These are phyloP conservation scores for Botrytis porri DNA, from an alignment of 2,329 filamentous ascomycete genomes.

Conservation along the genomic window DNA sequence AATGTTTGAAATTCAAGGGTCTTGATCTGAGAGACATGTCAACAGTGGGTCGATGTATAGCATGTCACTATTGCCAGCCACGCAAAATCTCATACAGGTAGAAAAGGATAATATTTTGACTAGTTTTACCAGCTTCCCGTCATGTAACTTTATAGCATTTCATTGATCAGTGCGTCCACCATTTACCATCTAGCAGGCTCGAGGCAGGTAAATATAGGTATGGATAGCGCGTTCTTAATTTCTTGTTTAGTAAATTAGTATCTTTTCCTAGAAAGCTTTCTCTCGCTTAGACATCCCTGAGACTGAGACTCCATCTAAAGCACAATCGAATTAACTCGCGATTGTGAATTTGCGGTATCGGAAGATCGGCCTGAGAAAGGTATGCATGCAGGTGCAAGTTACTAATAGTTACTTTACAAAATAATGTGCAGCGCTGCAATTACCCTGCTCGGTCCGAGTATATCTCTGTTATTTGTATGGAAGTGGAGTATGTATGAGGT, in stretches of 20 bases:
- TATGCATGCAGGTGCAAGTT: background rate
- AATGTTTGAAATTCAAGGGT: constrained; percentile 21
- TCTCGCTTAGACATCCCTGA: constrained; percentile 14
- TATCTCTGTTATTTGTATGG: background rate
- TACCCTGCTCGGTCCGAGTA: constrained; percentile 12
- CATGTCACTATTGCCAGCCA: constrained; percentile 4
- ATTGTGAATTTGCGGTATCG: constrained; percentile 6
- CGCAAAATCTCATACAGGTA: background rate
- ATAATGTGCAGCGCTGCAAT: constrained; percentile 1
- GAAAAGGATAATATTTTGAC: constrained; percentile 10
- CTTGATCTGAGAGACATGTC: constrained; percentile 15
- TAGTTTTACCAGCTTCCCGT: constrained; percentile 11
- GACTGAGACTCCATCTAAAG: background rate
- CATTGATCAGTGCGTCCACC: background rate
- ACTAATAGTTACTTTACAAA: background rate
- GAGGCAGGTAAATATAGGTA: background rate
- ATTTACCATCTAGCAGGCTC: background rate
- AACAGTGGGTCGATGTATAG: background rate
- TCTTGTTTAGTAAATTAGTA: background rate
- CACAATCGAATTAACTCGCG: background rate
- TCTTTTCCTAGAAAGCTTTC: background rate
- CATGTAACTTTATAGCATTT: constrained; percentile 17
- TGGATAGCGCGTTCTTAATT: background rate
- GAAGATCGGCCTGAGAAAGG: background rate
- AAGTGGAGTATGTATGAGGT: background rate